Conservation (phyloP, 768 basidiomycete species). For the Mycena vitilis region DNA sequence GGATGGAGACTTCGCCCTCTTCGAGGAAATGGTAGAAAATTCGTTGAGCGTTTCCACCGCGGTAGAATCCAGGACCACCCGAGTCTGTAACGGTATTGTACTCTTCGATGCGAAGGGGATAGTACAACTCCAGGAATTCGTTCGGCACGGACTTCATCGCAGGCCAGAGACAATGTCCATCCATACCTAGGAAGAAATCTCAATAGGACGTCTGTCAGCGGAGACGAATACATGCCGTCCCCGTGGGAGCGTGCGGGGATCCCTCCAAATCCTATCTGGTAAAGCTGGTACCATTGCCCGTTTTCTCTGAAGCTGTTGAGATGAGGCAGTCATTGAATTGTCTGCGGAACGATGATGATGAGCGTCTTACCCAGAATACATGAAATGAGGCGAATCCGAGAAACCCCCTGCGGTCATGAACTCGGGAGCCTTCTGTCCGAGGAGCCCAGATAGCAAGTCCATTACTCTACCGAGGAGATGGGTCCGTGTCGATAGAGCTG, state of each 20-base stretch:
- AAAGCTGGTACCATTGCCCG: slow-evolving; percentile 35
- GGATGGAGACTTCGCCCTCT: slow-evolving; percentile 34
- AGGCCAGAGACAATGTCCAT: slow-evolving; percentile 33
- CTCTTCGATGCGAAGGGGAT: slow-evolving; percentile 34
- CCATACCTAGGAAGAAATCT: slow-evolving; percentile 7
- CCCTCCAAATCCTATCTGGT: slow-evolving; percentile 34
- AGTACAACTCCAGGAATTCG: slow-evolving; percentile 35
- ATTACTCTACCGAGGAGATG: slow-evolving; percentile 36
- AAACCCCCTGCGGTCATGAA: slow-evolving; percentile 36
- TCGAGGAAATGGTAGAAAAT: slow-evolving; percentile 36
- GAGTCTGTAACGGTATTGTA: slow-evolving; percentile 36
- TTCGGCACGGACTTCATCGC: slow-evolving; percentile 36
- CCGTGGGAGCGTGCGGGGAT: slow-evolving; percentile 35
- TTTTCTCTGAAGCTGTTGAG: slow-evolving; percentile 26
- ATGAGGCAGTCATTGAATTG: not conserved
- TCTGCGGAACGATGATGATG: not conserved
- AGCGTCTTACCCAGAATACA: slow-evolving; percentile 28
- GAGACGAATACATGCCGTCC: slow-evolving; percentile 22
- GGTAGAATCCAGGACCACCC: slow-evolving; percentile 32
- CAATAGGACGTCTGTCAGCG: not conserved
- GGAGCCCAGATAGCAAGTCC: slow-evolving; percentile 33
- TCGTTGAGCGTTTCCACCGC: slow-evolving; percentile 36
- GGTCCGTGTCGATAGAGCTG: slow-evolving; percentile 36
- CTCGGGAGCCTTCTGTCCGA: slow-evolving; percentile 30
- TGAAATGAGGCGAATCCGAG: slow-evolving; percentile 36